Evolutionary conservation across 306 rosid species (phyloP), one percentile per base, ranked within the genome.

Genomic region (Hippophae rhamnoides): DNA sequence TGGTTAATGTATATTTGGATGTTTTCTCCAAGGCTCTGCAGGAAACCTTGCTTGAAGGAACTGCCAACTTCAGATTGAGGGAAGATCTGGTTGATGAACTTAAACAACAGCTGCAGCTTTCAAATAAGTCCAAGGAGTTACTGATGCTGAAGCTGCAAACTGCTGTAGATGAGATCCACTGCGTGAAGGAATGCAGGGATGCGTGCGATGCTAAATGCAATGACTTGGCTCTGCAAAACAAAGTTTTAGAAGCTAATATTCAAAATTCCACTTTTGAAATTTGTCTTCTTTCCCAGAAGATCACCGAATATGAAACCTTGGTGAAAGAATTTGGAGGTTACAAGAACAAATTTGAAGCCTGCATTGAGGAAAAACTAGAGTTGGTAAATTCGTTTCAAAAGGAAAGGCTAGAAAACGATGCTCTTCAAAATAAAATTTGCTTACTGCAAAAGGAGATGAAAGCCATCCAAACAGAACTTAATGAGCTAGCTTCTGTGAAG

Each of bases 1-100:
- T 70, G 63, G 75, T 67, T 74, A 82, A 86, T 73, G 74, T 88
- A 50, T 77, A 82, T 76, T 77, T 89, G 54, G 99, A 93, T 60
- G 83, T 93, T 40, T 88, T 88, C 70, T 86, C 97, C 26, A 84
- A 79, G 79, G 80, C 87, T 51, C 77, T 93, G 53, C 89, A 84
- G 65, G 95, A 82, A 67, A 88, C 86, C 47, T 76, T 93, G 84
- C 54, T 76, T 64, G 90, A 88, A 69, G 95, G 81, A 59, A 77
- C 77, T 74, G 49, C 66, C 79, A 82, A 81, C 61, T 68, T 78
- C 69, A 72, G 57, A 68, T 64, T 69, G 69, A 67, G 81, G 79
- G 77, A 82, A 69, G 84, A 70, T 69, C 69, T 72, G 63, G 60
- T 80, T 57, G 67, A 74, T 77, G 85, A 75, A 74, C 92, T 89